Evolutionary conservation across 352 stramenopile genomes (phyloP), one percentile per base, ranked within the genome.

Genomic region (Phytophthora pluvialis): DNA sequence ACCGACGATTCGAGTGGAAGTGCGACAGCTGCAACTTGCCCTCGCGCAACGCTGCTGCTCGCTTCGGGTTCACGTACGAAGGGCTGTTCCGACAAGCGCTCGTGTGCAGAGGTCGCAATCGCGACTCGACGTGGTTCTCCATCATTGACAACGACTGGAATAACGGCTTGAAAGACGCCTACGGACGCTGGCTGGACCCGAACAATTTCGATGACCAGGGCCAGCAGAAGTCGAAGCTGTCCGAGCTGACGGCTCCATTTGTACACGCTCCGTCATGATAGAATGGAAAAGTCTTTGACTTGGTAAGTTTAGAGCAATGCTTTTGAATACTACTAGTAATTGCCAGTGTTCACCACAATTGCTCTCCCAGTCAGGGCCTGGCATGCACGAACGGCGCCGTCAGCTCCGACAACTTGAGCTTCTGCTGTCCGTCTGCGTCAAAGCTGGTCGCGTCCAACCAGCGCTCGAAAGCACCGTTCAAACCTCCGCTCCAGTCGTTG

Each of bases 91-190:
- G 55, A 7, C 63, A 67, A 48, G 54, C 40, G 18, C 29, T 46
- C 16, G 51, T 55, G 13, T 47, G 47, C 40, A 57, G 49, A 18
- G 62, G 47, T 21, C 62, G 62, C 38, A 65, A 46, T 32, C 46
- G 54, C 12, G 62, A 70, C 28, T 61, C 33, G 7, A 58, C 39
- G 4, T 71, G 63, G 55, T 71, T 67, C 49, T 71, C 55, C 2
- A 71, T 67, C 10, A 71, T 66, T 11, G 56, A 71, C 9, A 0
- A 25, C 0, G 63, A 71, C 21, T 67, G 63, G 63, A 46, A 47
- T 13, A 15, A 10, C 6, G 55, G 48, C 2, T 32, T 67, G 40
- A 56, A 67, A 26, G 9, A 44, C 2, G 47, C 56, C 15, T 61
- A 49, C 36, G 29, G 57, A 10, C 55, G 33, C 1, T 71, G 55